Evolutionary conservation across 768 basidiomycete genomes (phyloP).

Genomic region (Polyporus arcularius): DNA sequence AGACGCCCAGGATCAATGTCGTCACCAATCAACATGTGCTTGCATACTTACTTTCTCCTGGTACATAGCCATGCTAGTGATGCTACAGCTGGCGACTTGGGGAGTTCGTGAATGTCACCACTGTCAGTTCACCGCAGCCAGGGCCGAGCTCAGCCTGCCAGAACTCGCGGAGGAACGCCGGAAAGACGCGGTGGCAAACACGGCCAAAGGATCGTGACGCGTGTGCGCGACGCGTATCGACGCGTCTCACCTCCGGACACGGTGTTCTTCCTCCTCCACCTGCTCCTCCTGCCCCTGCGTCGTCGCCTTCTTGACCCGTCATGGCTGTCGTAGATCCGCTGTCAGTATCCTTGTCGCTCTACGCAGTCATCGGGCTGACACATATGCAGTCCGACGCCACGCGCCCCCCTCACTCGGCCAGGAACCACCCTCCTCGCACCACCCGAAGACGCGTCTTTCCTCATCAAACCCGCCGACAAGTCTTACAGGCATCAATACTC

Average conservation of each 20-base stretch:
- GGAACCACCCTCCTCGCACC: slow-evolving; percentile 33
- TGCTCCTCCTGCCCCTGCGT: neutral
- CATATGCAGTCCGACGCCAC: slow-evolving; percentile 23
- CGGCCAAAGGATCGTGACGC: slow-evolving; percentile 14
- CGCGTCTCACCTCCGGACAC: neutral
- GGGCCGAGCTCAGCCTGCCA: too few species aligned
- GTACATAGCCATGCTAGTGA: too few species aligned
- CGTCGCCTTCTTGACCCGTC: neutral
- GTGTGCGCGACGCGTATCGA: slow-evolving; percentile 16
- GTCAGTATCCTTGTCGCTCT: neutral
- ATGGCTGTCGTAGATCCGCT: slow-evolving; percentile 17
- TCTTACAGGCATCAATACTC: slow-evolving; percentile 72
- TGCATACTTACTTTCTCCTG: too few species aligned
- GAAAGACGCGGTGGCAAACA: slow-evolving; percentile 7
- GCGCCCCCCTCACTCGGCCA: slow-evolving; percentile 28
- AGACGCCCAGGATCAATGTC: too few species aligned
- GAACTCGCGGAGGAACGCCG: too few species aligned
- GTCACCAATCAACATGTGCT: too few species aligned
- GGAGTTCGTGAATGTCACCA: too few species aligned
- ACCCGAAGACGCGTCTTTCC: slow-evolving; percentile 38
- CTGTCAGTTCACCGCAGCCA: neutral
- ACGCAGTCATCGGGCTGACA: neutral
- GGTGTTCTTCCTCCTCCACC: neutral
- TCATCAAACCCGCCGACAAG: slow-evolving; percentile 43
- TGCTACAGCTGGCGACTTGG: too few species aligned